Evolutionary conservation across 2,329 filamentous ascomycete species (phyloP), one percentile per base, ranked within the genome.

Genomic region (Venturia aucupariae): DNA sequence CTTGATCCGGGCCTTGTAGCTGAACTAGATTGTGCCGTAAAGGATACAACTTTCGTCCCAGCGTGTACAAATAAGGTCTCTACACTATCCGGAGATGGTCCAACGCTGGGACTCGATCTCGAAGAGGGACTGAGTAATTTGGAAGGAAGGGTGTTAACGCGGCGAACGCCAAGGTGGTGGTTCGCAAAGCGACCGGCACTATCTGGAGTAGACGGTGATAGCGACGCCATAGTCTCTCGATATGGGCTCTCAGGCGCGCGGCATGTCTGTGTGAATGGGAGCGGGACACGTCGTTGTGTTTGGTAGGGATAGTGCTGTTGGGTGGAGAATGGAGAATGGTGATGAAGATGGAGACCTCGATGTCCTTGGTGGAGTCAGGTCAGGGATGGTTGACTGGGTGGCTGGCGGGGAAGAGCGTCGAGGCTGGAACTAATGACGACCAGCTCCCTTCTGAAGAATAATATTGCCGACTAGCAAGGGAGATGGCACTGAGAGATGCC

Each of bases 61-160:
- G 87, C 84, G 70, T 92, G 89, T 65, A 84, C 85, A 72, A 90
- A 94, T 5, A 95, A 82, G 1, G 86, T 90, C 73, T 90, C 88
- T 68, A 90, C 81, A 64, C 74, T 74, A 66, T 74, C 73, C 19
- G 72, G 72, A 11, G 76, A 73, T n/a, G 72, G 72, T 35, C 71
- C 71, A 22, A 68, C 69, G 13, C 72, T 69, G 51, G 75, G 69
- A 51, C 68, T 65, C 6, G 73, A 65, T 19, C 68, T 68, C 17
- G 72, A 71, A 10, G 51, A n/a, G 44, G 72, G 69, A 60, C 72
- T 71, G 17, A 73, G 66, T 61, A 76, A 68, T 65, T 75, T 76
- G 32, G 77, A 70, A 42, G 80, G 79, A 27, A 79, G 71, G n/a
- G 79, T 82, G 69, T 81, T 80, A 59, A 79, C 79, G 68, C 80